phyloP scores from a whole-genome alignment of 441 rosid genomes.

The Pelargonium citronellum region DNA sequence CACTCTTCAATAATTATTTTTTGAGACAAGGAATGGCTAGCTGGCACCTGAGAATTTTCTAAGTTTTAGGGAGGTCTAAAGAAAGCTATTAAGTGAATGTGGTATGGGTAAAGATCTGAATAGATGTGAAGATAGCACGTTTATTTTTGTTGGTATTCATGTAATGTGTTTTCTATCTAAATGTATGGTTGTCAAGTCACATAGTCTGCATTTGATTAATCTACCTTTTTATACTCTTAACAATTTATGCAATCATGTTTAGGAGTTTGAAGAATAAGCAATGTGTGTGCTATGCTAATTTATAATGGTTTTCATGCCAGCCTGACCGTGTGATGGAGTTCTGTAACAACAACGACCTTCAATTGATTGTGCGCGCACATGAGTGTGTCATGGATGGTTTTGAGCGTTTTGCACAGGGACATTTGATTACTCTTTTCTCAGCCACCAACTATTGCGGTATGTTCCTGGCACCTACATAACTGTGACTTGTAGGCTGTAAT shows the following conservation, averaged over 20 bases:
- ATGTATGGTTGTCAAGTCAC: background rate
- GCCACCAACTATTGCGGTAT: slow-evolving; percentile 96
- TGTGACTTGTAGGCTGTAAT: slow-evolving; percentile 1
- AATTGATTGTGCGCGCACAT: slow-evolving; percentile 91
- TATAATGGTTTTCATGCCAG: slow-evolving; percentile 37
- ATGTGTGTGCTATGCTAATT: slow-evolving; percentile 21
- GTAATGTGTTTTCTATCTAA: background rate
- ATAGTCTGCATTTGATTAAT: background rate
- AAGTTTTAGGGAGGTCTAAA: too few relatives aligned
- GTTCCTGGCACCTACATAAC: slow-evolving; percentile 17
- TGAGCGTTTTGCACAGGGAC: slow-evolving; percentile 97
- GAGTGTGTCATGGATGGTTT: slow-evolving; percentile 99
- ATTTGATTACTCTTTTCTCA: slow-evolving; percentile 91
- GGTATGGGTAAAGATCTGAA: background rate
- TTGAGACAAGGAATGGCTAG: too few relatives aligned
- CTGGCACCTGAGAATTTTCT: too few relatives aligned
- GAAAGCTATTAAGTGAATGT: background rate
- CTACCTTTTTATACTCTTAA: background rate
- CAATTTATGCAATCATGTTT: background rate
- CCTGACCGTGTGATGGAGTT: slow-evolving; percentile 99
- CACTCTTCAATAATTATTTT: too few relatives aligned
- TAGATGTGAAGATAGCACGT: background rate
- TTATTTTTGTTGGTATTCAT: background rate
- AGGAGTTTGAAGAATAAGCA: background rate
- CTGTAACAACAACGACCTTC: slow-evolving; percentile 95